Evolutionary conservation across 768 basidiomycete genomes (phyloP).

Genomic region (Amanita fuliginea): DNA sequence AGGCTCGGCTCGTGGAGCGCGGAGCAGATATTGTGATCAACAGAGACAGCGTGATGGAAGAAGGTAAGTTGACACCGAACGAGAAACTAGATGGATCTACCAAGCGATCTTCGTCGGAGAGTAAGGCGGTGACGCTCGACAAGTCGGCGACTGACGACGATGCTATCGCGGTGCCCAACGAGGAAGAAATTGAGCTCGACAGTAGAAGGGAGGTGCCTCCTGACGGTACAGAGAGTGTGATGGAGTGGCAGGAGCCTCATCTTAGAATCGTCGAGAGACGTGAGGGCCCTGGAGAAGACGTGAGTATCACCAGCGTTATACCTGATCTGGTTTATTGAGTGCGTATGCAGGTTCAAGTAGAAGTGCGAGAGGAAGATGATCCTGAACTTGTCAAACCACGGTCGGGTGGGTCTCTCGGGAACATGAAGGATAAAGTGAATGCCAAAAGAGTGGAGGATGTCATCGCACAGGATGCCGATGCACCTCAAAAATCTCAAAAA

Average conservation of each 20-base stretch:
- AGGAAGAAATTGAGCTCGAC: background rate
- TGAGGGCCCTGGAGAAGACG: slow-evolving; percentile 52
- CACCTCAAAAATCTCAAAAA: background rate
- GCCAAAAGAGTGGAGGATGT: background rate
- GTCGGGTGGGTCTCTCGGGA: background rate
- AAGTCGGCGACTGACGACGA: background rate
- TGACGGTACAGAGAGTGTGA: slow-evolving; percentile 9
- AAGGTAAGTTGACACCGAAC: slow-evolving; percentile 10
- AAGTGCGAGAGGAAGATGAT: slow-evolving; percentile 1
- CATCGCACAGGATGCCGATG: background rate
- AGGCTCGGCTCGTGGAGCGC: slow-evolving; percentile 57
- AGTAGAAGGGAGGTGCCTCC: slow-evolving; percentile 4
- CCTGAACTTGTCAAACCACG: background rate
- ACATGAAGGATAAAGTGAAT: background rate
- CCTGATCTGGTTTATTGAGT: background rate
- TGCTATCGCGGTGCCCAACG: background rate
- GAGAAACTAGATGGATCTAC: background rate
- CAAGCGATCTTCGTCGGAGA: background rate
- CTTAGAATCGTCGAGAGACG: slow-evolving; percentile 56
- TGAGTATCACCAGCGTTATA: slow-evolving; percentile 19
- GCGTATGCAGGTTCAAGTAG: background rate
- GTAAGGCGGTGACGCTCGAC: background rate
- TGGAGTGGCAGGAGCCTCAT: slow-evolving; percentile 66
- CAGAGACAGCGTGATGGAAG: slow-evolving; percentile 53
- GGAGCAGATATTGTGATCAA: slow-evolving; percentile 81